Conservation (phyloP, 495 filamentous ascomycete species). For the Penicillium robsamsonii region DNA sequence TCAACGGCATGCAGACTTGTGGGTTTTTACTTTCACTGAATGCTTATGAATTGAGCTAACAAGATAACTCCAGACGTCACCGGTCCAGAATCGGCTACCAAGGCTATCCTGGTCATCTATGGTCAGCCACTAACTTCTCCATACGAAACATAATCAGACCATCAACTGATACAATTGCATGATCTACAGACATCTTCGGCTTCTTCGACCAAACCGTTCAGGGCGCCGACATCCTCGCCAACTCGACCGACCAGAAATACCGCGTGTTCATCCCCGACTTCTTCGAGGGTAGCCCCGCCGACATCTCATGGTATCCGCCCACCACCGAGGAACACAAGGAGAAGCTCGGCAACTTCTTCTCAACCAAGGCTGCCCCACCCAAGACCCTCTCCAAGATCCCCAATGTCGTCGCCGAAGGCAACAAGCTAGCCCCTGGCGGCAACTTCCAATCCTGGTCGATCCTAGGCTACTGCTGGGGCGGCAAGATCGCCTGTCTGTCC, state of each 20-base stretch:
- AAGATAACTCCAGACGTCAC: conserved; percentile 42
- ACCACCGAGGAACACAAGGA: conserved; percentile 76
- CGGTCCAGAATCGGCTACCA: conserved; percentile 48
- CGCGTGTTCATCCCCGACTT: conserved; percentile 59
- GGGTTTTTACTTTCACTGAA: conserved; percentile 12
- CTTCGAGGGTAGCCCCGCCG: conserved; percentile 50
- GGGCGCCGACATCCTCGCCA: conserved; percentile 57
- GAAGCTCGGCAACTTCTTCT: conserved; percentile 75
- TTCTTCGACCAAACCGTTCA: conserved; percentile 55
- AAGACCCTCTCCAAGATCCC: conserved; percentile 64
- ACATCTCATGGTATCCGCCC: conserved; percentile 64
- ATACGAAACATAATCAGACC: neutral
- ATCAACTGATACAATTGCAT: neutral
- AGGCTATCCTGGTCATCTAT: conserved; percentile 55
- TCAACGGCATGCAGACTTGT: conserved; percentile 65
- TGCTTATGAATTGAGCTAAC: conserved; percentile 8
- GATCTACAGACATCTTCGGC: conserved; percentile 51
- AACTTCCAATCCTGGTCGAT: conserved; percentile 74
- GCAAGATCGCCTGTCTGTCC: conserved; percentile 70
- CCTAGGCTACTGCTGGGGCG: conserved; percentile 95
- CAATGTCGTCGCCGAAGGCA: conserved; percentile 55
- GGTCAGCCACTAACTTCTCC: conserved; percentile 29
- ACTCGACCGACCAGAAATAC: conserved; percentile 48
- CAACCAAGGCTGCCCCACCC: conserved; percentile 61
- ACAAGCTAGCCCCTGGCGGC: conserved; percentile 38